A percentile compares a stretch with the other conserved stretches of the same genome.
Conservation (phyloP, 306 rosid genomes). For the Cucumis melo region DNA sequence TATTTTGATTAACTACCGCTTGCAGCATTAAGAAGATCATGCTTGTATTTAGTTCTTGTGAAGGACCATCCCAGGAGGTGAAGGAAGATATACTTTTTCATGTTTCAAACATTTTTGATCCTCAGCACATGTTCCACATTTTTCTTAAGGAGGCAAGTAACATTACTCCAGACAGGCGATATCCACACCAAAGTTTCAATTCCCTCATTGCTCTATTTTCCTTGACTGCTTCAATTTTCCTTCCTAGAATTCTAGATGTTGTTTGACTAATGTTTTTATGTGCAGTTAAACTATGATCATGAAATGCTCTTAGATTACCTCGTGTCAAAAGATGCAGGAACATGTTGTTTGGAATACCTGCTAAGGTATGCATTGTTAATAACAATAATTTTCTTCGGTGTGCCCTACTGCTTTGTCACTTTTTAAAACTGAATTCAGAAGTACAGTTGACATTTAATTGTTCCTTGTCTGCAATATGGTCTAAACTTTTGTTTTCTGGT, state of each 20-base stretch:
- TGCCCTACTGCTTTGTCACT: not conserved
- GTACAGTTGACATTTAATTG: not conserved
- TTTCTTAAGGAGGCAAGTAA: conserved; percentile 54
- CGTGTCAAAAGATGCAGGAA: conserved; percentile 80
- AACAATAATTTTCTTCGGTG: not conserved
- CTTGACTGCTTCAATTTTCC: not conserved
- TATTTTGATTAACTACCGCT: not conserved
- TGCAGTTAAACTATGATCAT: conserved; percentile 90
- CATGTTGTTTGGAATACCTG: conserved; percentile 71
- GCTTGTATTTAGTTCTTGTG: conserved; percentile 17
- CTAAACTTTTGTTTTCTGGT: not conserved
- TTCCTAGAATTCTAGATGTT: not conserved
- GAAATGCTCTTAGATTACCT: conserved; percentile 88
- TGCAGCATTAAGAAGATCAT: not conserved
- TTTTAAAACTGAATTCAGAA: not conserved
- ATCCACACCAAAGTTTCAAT: not conserved
- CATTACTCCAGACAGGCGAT: not conserved
- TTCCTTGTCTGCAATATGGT: not conserved
- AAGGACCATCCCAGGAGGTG: conserved; percentile 22
- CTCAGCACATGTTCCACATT: conserved; percentile 61
- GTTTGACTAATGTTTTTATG: conserved; percentile 10
- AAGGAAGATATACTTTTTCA: conserved; percentile 29
- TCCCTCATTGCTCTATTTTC: not conserved
- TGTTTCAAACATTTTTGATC: conserved; percentile 50
- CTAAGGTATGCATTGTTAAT: conserved; percentile 32